These are phyloP conservation scores for Prunus yedoensis DNA, from an alignment of 331 rosid genomes.

Conservation along the genomic window DNA sequence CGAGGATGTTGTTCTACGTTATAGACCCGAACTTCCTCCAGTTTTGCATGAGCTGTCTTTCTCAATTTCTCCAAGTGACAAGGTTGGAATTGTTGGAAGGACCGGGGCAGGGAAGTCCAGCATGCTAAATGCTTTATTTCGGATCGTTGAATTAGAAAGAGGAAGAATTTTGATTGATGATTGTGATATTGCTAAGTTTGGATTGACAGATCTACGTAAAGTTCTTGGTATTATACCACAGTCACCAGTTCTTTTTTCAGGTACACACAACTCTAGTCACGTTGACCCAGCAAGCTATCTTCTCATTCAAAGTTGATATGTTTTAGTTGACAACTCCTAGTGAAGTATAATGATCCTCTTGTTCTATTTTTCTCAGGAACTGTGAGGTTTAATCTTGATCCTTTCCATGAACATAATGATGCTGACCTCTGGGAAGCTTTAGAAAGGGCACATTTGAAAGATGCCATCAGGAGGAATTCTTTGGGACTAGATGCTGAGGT, in stretches of 20 bases:
- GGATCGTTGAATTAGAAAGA: constrained; percentile 49
- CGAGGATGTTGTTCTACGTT: constrained; percentile 52
- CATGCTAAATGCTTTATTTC: constrained; percentile 50
- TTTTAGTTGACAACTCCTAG: neutral
- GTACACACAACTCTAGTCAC: constrained; percentile 13
- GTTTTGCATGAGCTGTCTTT: constrained; percentile 47
- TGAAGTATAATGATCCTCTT: constrained; percentile 11
- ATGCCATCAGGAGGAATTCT: constrained; percentile 45
- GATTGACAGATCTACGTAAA: constrained; percentile 44
- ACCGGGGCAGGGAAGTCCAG: constrained; percentile 62
- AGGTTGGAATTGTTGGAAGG: constrained; percentile 57
- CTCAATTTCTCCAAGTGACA: constrained; percentile 42
- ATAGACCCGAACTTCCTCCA: constrained; percentile 54
- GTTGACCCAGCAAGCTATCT: neutral
- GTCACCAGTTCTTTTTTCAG: constrained; percentile 53
- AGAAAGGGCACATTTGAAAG: constrained; percentile 58
- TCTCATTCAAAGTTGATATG: neutral
- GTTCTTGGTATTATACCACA: constrained; percentile 56
- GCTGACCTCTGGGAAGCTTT: constrained; percentile 58
- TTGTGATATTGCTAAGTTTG: constrained; percentile 46
- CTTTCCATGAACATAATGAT: constrained; percentile 49
- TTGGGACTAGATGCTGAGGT: constrained; percentile 55
- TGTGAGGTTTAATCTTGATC: constrained; percentile 56
- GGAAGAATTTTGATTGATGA: constrained; percentile 50
- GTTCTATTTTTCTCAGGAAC: constrained; percentile 32